Conservation (phyloP, 768 basidiomycete genomes). For the Agrocybe praecox region DNA sequence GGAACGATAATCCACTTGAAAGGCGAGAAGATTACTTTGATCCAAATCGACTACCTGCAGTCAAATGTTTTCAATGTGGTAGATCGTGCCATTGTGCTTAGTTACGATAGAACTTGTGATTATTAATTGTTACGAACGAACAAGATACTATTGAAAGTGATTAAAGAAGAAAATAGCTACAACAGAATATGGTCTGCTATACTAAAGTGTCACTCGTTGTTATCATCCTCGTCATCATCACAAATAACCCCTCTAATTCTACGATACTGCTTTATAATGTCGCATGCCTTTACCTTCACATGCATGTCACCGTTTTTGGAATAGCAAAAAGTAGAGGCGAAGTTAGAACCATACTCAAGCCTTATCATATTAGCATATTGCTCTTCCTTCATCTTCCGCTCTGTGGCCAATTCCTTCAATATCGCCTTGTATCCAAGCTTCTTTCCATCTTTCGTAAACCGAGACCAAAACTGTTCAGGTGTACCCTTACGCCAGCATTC, state of each 20-base stretch:
- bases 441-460: slow-evolving; percentile 6
- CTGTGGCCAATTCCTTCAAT: background rate
- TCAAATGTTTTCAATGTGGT: slow-evolving; percentile 16
- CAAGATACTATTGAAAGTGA: too few species aligned
- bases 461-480: slow-evolving; percentile 8
- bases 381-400: background rate
- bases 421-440: slow-evolving; percentile 3
- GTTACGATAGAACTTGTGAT: too few species aligned
- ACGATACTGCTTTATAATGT: slow-evolving; percentile 8
- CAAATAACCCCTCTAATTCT: background rate
- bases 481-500: slow-evolving; percentile 1
- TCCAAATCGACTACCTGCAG: slow-evolving; percentile 22
- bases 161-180: too few species aligned
- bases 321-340: slow-evolving; percentile 5
- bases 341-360: slow-evolving; percentile 3
- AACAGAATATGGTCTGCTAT: too few species aligned
- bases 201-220: too few species aligned
- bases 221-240: background rate
- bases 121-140: too few species aligned
- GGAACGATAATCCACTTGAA: slow-evolving; percentile 37
- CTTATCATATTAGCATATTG: background rate
- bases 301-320: background rate
- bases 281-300: background rate
- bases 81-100: slow-evolving; percentile 14
- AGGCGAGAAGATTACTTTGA: slow-evolving; percentile 38